phyloP scores from a whole-genome alignment of 257 asterid species.

The Solanum ossicruentum region DNA sequence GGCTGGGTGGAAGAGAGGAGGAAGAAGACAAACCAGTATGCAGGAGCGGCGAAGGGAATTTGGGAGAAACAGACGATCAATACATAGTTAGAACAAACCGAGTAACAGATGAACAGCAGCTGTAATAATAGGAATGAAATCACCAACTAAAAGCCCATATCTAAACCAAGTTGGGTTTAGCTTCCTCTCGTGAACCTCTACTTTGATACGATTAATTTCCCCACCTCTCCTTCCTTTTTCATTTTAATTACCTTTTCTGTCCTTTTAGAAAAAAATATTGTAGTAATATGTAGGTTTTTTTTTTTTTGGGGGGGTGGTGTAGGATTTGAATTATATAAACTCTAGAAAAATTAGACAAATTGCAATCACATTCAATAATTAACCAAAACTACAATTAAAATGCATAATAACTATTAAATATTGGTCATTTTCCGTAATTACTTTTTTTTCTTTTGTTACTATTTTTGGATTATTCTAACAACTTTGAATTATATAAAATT shows the following conservation, averaged over 20 bases:
- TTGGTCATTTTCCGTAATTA: no score
- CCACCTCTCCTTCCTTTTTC: not conserved
- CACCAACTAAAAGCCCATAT: not conserved
- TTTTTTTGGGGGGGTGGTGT: no score
- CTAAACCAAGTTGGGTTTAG: not conserved
- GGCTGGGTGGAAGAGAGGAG: not conserved
- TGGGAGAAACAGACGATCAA: not conserved
- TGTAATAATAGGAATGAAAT: not conserved
- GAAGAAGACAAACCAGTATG: conserved; percentile 1
- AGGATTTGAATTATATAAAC: no score
- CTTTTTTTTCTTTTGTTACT: no score
- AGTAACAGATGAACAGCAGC: not conserved
- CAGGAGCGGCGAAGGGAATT: not conserved
- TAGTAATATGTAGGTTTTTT: no score
- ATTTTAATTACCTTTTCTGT: not conserved
- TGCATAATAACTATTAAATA: no score
- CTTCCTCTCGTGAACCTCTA: not conserved
- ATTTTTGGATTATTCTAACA: not conserved
- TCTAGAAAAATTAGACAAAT: no score
- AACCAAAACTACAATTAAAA: no score
- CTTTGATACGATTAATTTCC: not conserved
- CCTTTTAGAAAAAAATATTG: not conserved
- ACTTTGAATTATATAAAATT: not conserved
- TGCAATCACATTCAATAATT: no score
- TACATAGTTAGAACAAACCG: not conserved